phyloP scores from a whole-genome alignment of 495 filamentous ascomycete species.

The Aspergillus incahuasiensis region DNA sequence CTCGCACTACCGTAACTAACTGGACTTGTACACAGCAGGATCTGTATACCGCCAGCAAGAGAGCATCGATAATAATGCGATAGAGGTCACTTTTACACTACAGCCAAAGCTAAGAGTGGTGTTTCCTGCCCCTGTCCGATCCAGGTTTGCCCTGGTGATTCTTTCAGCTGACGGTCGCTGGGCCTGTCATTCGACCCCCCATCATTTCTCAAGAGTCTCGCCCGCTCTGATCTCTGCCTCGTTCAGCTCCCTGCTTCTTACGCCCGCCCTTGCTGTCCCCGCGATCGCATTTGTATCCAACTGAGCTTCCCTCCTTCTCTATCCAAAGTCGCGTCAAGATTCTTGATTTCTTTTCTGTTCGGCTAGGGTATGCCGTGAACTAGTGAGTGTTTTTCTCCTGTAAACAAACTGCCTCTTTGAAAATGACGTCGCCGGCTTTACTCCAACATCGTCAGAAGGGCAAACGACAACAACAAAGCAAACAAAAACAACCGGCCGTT shows the following conservation, averaged over 20 bases:
- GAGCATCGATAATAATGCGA: constrained; percentile 1
- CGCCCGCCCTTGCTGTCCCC: not conserved
- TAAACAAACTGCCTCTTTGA: constrained; percentile 14
- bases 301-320: not conserved
- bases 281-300: constrained; percentile 5
- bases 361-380: constrained; percentile 11
- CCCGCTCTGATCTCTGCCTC: constrained; percentile 2
- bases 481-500: constrained; percentile 8
- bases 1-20: constrained; percentile 4
- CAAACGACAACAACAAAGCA: constrained; percentile 9
- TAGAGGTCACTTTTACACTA: not conserved
- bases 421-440: constrained; percentile 14
- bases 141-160: constrained; percentile 4
- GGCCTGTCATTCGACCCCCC: constrained; percentile 5
- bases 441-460: constrained; percentile 10
- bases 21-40: not conserved
- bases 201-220: constrained; percentile 1
- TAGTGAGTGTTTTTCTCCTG: constrained; percentile 10
- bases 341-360: not conserved
- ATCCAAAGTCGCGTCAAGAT: not conserved
- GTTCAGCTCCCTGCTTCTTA: constrained; percentile 3
- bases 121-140: not conserved
- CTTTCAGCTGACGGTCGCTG: constrained; percentile 9
- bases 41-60: constrained; percentile 1
- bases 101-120: not conserved